phyloP scores from a whole-genome alignment of 1,284 basidiomycete genomes.

The Schizophyllum commune region DNA sequence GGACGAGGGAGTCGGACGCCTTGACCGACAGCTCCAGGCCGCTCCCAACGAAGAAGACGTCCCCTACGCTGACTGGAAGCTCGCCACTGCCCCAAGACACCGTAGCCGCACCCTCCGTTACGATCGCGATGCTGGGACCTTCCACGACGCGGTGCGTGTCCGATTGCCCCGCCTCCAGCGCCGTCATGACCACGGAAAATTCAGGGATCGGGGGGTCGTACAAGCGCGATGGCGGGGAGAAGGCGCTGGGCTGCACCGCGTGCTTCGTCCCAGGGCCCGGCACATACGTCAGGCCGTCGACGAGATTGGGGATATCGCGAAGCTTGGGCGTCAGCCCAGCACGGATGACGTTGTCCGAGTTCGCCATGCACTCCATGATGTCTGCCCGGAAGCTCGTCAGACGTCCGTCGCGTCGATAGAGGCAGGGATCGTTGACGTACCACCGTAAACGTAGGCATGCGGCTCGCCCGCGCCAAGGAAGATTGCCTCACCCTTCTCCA shows the following conservation, averaged over 20 bases:
- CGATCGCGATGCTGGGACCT: slow-evolving; percentile 83
- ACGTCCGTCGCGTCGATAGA: not conserved
- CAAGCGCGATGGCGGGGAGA: slow-evolving; percentile 36
- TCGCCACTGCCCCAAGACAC: slow-evolving; percentile 36
- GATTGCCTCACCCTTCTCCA: slow-evolving; percentile 83
- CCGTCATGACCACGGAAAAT: slow-evolving; percentile 77
- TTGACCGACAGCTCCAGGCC: slow-evolving; percentile 28
- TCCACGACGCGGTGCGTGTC: slow-evolving; percentile 58
- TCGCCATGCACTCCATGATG: slow-evolving; percentile 97
- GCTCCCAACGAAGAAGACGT: slow-evolving; percentile 84
- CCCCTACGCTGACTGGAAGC: slow-evolving; percentile 55
- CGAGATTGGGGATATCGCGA: slow-evolving; percentile 86
- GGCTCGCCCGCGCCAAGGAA: slow-evolving; percentile 96
- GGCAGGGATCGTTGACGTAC: slow-evolving; percentile 32
- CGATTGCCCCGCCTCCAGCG: slow-evolving; percentile 35
- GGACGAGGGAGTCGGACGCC: not conserved
- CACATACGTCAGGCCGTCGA: slow-evolving; percentile 84
- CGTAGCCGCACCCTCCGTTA: slow-evolving; percentile 63
- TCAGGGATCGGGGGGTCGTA: slow-evolving; percentile 96
- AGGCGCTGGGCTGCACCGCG: slow-evolving; percentile 53
- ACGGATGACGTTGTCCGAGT: slow-evolving; percentile 97
- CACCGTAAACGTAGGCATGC: slow-evolving; percentile 92
- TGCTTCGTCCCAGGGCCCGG: slow-evolving; percentile 66
- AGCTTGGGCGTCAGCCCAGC: slow-evolving; percentile 97
- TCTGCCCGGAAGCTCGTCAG: slow-evolving; percentile 39